Percentiles rank a stretch among this genome's conserved stretches.
Conservation (phyloP, 352 stramenopile genomes). For the Phytopythium montanum region DNA sequence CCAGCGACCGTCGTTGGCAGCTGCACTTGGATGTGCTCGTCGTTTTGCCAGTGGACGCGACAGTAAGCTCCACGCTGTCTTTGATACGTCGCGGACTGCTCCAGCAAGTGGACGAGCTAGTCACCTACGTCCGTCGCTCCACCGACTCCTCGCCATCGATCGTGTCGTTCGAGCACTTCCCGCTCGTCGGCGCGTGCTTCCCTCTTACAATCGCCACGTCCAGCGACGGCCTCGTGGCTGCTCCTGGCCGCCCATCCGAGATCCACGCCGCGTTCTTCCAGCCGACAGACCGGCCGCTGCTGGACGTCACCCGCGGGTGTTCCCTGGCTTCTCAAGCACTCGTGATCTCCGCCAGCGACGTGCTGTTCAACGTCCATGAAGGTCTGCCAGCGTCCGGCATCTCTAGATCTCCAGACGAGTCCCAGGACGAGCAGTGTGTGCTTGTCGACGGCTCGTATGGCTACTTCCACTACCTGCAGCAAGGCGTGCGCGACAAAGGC, state of each 20-base stretch:
- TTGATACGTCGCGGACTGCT: slow-evolving; percentile 23
- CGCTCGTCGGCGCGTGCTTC: slow-evolving; percentile 41
- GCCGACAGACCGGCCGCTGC: slow-evolving; percentile 34
- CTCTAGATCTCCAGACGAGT: background rate
- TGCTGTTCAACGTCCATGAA: slow-evolving; percentile 67
- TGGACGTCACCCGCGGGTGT: slow-evolving; percentile 29
- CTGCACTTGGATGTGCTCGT: slow-evolving; percentile 40
- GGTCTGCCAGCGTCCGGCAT: slow-evolving; percentile 38
- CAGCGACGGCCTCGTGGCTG: slow-evolving; percentile 9
- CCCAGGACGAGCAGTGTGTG: slow-evolving; percentile 15
- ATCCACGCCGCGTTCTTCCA: slow-evolving; percentile 42
- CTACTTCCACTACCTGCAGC: slow-evolving; percentile 88
- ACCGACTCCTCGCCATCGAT: background rate
- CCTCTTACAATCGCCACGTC: slow-evolving; percentile 29
- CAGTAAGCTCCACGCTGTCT: slow-evolving; percentile 7
- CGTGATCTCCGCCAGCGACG: slow-evolving; percentile 29
- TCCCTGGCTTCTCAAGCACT: slow-evolving; percentile 35
- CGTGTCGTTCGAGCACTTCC: slow-evolving; percentile 41
- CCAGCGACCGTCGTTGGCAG: slow-evolving; percentile 4
- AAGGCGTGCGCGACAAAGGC: slow-evolving; percentile 80
- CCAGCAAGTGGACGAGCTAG: slow-evolving; percentile 23
- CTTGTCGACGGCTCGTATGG: slow-evolving; percentile 74
- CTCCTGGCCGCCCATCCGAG: background rate
- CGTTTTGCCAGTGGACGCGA: slow-evolving; percentile 26
- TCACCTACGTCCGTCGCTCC: background rate